Percentiles rank a stretch among this genome's conserved stretches.
Conservation (phyloP, 495 filamentous ascomycete genomes). For the Penicillium angulare region DNA sequence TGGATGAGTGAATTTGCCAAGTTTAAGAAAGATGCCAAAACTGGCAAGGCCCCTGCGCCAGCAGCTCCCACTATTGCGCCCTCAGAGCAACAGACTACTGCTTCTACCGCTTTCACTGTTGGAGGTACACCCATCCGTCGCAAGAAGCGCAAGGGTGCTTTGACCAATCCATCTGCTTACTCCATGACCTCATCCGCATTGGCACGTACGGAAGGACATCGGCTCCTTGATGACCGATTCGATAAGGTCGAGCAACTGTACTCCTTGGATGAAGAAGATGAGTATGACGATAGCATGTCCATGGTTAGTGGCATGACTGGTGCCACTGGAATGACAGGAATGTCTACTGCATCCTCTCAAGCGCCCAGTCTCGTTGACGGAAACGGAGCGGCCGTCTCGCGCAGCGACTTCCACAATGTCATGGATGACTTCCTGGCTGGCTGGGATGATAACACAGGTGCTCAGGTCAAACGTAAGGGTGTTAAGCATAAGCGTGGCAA, state of each 20-base stretch:
- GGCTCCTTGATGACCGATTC: constrained; percentile 83
- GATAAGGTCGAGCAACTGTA: constrained; percentile 87
- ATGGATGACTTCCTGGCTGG: constrained; percentile 90
- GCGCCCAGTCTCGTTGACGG: constrained; percentile 44
- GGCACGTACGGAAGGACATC: constrained; percentile 83
- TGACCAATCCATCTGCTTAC: constrained; percentile 85
- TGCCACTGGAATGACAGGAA: constrained; percentile 40
- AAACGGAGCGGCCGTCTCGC: constrained; percentile 46
- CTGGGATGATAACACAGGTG: constrained; percentile 59
- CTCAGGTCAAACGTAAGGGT: constrained; percentile 64
- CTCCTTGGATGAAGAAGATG: constrained; percentile 69
- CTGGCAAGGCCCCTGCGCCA: constrained; percentile 41
- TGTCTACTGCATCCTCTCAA: constrained; percentile 47
- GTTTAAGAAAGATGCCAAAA: constrained; percentile 73
- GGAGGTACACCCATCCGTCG: constrained; percentile 68
- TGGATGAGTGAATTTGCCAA: constrained; percentile 91
- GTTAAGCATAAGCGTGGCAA: constrained; percentile 64
- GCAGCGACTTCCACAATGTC: constrained; percentile 78
- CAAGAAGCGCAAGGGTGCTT: constrained; percentile 89
- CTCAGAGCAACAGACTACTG: constrained; percentile 56
- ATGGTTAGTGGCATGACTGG: constrained; percentile 54
- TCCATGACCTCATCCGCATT: constrained; percentile 96
- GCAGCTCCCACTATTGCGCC: constrained; percentile 42
- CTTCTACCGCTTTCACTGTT: constrained; percentile 71
- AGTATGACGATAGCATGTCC: constrained; percentile 52